Evolutionary conservation across 2,329 filamentous ascomycete species (phyloP).

Genomic region (Hortaea sp.): DNA sequence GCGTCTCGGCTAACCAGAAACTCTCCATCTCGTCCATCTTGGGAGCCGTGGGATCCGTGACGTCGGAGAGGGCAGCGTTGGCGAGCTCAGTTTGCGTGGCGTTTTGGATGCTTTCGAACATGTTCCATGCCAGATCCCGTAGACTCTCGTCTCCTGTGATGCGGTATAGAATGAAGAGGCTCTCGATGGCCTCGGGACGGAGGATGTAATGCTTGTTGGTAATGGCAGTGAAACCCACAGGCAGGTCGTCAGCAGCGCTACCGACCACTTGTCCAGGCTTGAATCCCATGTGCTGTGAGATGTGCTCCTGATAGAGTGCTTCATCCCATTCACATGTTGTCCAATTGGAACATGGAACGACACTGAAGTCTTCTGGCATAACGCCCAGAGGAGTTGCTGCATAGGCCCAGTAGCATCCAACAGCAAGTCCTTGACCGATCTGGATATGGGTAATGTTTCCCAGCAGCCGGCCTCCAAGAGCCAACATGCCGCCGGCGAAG

Average conservation of each 20-base stretch:
- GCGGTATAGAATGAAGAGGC: constrained; percentile 50
- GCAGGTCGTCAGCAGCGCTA: constrained; percentile 35
- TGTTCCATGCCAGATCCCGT: constrained; percentile 38
- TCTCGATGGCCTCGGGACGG: constrained; percentile 49
- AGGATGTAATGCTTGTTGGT: constrained; percentile 37
- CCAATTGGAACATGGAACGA: constrained; percentile 34
- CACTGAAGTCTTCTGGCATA: constrained; percentile 49
- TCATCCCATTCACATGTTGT: constrained; percentile 45
- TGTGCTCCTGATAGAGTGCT: constrained; percentile 36
- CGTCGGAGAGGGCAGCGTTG: constrained; percentile 37
- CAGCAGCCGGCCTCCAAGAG: constrained; percentile 46
- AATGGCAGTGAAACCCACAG: constrained; percentile 34
- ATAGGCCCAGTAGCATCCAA: constrained; percentile 54
- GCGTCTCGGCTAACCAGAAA: constrained; percentile 40
- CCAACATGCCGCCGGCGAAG: constrained; percentile 54
- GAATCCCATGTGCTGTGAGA: constrained; percentile 17
- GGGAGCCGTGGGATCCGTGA: constrained; percentile 21
- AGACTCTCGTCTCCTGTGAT: constrained; percentile 45
- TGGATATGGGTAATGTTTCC: constrained; percentile 44
- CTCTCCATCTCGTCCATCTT: constrained; percentile 37
- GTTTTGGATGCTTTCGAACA: constrained; percentile 36
- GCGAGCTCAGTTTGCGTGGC: constrained; percentile 35
- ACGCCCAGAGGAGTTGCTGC: constrained; percentile 46
- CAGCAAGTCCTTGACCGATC: constrained; percentile 46
- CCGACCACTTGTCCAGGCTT: constrained; percentile 10